Base-by-base conservation (phyloP, 768 basidiomycete genomes). In the Phlebiopsis gigantea region DNA sequence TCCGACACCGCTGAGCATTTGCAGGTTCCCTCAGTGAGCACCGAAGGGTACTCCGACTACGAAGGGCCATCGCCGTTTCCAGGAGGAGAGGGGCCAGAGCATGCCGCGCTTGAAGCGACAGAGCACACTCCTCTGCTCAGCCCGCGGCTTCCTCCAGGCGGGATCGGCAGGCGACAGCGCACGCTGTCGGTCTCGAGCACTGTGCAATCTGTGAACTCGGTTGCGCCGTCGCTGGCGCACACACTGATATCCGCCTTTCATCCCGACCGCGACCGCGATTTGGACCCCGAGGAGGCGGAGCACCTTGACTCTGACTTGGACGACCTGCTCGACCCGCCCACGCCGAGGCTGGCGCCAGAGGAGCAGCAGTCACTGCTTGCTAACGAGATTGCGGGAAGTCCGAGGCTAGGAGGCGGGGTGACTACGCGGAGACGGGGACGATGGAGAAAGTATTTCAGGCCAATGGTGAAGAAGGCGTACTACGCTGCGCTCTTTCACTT, bases 241-340 rank as follows among this genome's bases (percentile, higher is more conserved):
- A 90, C 85, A 0, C 70, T 90, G 34, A 64, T 85, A 4, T 88
- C 87, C 0, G 75, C 90, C n/a, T 87, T 90, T 63, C 75, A 77
- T 4, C 70, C 75, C 5, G 83, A 85, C 56, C 75, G 72, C 29
- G 75, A 72, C 34, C 71, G 68, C 31, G 77, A 77, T 42, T 58
- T 72, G 31, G 78, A 77, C 45, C 65, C 69, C 4, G 75, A 78
- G 17, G 66, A 54, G 45, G 63, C 66, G 46, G n/a, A 30, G 28
- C 64, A 62, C n/a, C 55, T 63, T 5, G 64, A 64, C 30, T 48
- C 48, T 29, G 63, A 62, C 17, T 55, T 63, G 6, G 64, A 63
- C 34, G 44, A 56, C 17, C 60, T 51, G 7, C 60, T 61, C 46
- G 46, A 55, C 29, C 55, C 48, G 7, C 56, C 53, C 39, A 39